Percentiles rank a stretch among this genome's conserved stretches.
phyloP scores from a whole-genome alignment of 495 filamentous ascomycete genomes.

The Lepraria neglecta region DNA sequence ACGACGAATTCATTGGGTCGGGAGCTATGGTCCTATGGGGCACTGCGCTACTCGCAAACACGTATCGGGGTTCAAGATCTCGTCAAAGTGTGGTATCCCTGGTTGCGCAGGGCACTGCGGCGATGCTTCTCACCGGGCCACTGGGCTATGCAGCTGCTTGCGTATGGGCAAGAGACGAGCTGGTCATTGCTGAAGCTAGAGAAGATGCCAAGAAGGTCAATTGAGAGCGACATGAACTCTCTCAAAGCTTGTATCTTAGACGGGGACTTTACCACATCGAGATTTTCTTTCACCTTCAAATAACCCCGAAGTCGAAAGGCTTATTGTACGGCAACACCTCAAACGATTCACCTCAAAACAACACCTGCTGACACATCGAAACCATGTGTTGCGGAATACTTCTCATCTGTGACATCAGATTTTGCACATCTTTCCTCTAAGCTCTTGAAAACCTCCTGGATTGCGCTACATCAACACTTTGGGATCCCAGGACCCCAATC shows the following conservation, averaged over 20 bases:
- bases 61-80: conserved; percentile 36
- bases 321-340: too few relatives aligned
- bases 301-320: too few relatives aligned
- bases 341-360: too few relatives aligned
- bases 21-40: conserved; percentile 51
- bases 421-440: too few relatives aligned
- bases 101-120: conserved; percentile 35
- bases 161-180: conserved; percentile 53
- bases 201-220: conserved; percentile 1
- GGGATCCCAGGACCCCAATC: too few relatives aligned
- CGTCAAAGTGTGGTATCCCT: conserved; percentile 31
- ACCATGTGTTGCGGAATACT: too few relatives aligned
- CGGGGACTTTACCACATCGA: not conserved
- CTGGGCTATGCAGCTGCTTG: conserved; percentile 42
- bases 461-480: too few relatives aligned
- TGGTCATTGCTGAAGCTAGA: conserved; percentile 10
- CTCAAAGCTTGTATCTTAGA: not conserved
- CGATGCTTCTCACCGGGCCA: conserved; percentile 45
- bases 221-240: not conserved
- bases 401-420: too few relatives aligned
- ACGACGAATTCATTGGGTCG: conserved; percentile 52
- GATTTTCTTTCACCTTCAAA: not conserved
- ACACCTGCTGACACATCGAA: too few relatives aligned
- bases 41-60: conserved; percentile 37
- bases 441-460: too few relatives aligned